phyloP scores from a whole-genome alignment of 441 rosid genomes.

The Populus hybrid region DNA sequence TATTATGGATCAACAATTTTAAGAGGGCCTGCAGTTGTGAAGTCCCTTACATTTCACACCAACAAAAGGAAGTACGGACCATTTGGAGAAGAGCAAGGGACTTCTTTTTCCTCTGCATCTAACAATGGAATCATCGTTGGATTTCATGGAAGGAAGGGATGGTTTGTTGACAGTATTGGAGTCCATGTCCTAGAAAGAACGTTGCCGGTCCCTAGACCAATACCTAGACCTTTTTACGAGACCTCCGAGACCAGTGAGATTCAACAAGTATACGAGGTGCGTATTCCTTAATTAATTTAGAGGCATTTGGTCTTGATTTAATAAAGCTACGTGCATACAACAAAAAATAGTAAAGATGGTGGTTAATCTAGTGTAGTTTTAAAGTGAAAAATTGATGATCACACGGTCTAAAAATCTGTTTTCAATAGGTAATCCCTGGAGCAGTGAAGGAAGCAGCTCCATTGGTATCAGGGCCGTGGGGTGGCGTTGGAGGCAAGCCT shows the following conservation, averaged over 20 bases:
- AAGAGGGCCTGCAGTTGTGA: constrained; percentile 34
- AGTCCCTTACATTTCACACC: constrained; percentile 74
- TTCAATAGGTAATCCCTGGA: constrained; percentile 42
- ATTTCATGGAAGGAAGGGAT: constrained; percentile 26
- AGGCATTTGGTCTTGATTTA: not conserved
- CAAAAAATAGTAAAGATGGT: not conserved
- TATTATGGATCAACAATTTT: constrained; percentile 28
- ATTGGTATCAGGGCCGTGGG: constrained; percentile 78
- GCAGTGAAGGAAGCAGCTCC: constrained; percentile 58
- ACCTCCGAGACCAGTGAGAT: not conserved
- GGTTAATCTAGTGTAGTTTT: not conserved
- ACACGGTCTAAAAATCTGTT: not conserved
- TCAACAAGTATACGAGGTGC: not conserved
- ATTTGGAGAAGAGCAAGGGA: constrained; percentile 81
- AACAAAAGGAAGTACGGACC: constrained; percentile 81
- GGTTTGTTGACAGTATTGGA: constrained; percentile 26
- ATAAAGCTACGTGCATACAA: constrained; percentile 12
- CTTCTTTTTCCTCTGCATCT: constrained; percentile 47
- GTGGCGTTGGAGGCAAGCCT: constrained; percentile 57
- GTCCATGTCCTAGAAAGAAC: constrained; percentile 29
- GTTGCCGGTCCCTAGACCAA: not conserved
- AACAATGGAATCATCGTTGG: constrained; percentile 45
- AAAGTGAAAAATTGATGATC: not conserved
- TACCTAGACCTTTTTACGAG: not conserved
- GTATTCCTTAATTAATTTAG: not conserved